A percentile compares a stretch with the other conserved stretches of the same genome.
These are phyloP conservation scores for Scutellaria barbata DNA, from an alignment of 257 asterid species.

Conservation along the genomic window DNA sequence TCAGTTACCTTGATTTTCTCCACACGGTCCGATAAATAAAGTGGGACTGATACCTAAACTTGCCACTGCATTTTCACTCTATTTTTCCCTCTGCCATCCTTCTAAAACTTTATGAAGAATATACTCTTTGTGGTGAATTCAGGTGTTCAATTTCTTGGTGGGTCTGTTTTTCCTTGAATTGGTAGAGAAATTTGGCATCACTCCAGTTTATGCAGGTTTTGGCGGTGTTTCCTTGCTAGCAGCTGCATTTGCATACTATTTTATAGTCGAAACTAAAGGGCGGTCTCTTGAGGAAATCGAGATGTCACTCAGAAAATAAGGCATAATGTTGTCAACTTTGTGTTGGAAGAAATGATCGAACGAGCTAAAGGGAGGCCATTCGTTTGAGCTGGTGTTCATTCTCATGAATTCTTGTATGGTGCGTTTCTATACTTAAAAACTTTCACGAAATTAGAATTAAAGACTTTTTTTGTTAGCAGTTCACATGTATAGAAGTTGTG, in stretches of 20 bases:
- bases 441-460: too few relatives aligned
- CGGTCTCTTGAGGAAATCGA: constrained; percentile 89
- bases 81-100: background rate
- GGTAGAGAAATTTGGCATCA: constrained; percentile 70
- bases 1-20: background rate
- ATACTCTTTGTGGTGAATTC: constrained; percentile 25
- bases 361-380: background rate
- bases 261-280: constrained; percentile 77
- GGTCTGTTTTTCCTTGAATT: constrained; percentile 77
- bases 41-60: too few relatives aligned
- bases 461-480: too few relatives aligned
- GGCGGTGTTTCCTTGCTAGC: constrained; percentile 71
- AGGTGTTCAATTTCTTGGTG: constrained; percentile 89
- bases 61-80: background rate
- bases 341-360: background rate
- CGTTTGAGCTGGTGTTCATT: background rate
- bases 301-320: constrained; percentile 52
- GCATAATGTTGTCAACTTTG: background rate
- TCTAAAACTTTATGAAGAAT: too few relatives aligned
- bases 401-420: too few relatives aligned
- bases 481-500: too few relatives aligned
- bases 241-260: constrained; percentile 65
- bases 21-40: background rate
- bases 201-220: constrained; percentile 69
- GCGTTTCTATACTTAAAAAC: too few relatives aligned